phyloP scores from a whole-genome alignment of 2,329 filamentous ascomycete species.

The Biscogniauxia mediterranea region DNA sequence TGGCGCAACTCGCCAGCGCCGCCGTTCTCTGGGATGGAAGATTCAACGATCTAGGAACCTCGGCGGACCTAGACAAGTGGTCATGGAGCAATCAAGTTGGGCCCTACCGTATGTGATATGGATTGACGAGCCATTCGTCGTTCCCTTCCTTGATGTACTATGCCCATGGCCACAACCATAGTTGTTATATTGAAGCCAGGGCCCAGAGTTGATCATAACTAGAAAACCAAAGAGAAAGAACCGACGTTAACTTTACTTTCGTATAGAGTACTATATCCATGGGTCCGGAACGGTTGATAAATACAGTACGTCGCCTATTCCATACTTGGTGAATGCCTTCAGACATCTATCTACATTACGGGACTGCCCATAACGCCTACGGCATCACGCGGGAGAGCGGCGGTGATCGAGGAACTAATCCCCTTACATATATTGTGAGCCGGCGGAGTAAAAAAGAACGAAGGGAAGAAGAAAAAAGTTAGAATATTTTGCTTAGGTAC shows the following conservation, averaged over 20 bases:
- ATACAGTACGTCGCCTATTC: conserved; percentile 40
- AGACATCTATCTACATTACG: not conserved
- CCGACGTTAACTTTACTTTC: too few relatives aligned
- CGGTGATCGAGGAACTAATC: too few relatives aligned
- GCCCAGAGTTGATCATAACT: too few relatives aligned
- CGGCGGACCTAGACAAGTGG: conserved; percentile 55
- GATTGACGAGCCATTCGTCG: not conserved
- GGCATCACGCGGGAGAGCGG: too few relatives aligned
- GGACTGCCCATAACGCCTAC: too few relatives aligned
- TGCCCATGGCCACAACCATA: too few relatives aligned
- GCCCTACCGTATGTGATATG: conserved; percentile 47
- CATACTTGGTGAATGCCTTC: not conserved
- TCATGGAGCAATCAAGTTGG: conserved; percentile 62
- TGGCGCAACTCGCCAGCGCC: conserved; percentile 33
- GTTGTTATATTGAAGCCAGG: too few relatives aligned
- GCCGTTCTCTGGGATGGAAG: conserved; percentile 60
- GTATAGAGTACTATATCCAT: conserved; percentile 70
- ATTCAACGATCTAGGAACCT: conserved; percentile 53
- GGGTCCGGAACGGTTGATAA: conserved; percentile 53
- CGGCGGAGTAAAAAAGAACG: not conserved
- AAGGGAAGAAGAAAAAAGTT: not conserved
- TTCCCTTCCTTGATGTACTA: not conserved
- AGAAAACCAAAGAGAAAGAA: too few relatives aligned
- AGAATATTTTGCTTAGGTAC: too few relatives aligned
- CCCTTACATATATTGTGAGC: too few relatives aligned